Percentiles rank a stretch among this genome's conserved stretches.
phyloP scores from a whole-genome alignment of 1,284 basidiomycete genomes.

The Ustilago vetiveriae region DNA sequence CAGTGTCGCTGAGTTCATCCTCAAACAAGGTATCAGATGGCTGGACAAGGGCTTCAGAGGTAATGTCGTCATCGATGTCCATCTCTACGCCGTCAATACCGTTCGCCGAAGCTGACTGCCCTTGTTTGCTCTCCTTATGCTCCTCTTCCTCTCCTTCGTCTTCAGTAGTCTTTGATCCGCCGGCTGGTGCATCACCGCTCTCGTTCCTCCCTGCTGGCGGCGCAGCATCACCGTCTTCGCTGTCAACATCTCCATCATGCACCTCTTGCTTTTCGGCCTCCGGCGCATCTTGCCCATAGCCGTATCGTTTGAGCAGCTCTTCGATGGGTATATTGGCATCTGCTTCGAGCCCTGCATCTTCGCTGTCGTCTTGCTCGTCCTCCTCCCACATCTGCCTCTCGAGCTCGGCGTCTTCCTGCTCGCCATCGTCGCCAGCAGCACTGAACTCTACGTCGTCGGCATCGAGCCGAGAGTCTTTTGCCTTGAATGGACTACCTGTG shows the following conservation, averaged over 20 bases:
- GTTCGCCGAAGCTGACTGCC: conserved; percentile 10
- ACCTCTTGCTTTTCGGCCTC: conserved; percentile 23
- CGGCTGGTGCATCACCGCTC: conserved; percentile 2
- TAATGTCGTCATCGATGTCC: conserved; percentile 16
- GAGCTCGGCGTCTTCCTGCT: conserved; percentile 64
- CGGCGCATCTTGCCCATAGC: conserved; percentile 52
- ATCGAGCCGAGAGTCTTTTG: conserved; percentile 26
- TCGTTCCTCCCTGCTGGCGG: background rate
- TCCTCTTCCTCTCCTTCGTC: conserved; percentile 1
- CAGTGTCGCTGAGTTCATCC: conserved; percentile 26
- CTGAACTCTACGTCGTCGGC: conserved; percentile 35
- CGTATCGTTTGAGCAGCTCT: conserved; percentile 71
- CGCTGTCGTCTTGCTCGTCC: conserved; percentile 69
- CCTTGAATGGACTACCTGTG: background rate
- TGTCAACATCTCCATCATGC: conserved; percentile 25
- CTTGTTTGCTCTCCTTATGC: too few relatives aligned
- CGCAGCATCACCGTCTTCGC: conserved; percentile 15
- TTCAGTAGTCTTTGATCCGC: conserved; percentile 1
- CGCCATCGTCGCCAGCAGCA: conserved; percentile 30
- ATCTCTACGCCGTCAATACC: conserved; percentile 34
- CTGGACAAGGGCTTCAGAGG: conserved; percentile 61
- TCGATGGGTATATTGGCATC: conserved; percentile 72
- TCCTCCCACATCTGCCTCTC: conserved; percentile 64
- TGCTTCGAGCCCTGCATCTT: conserved; percentile 70
- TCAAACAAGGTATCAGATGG: conserved; percentile 14